Percentiles rank a stretch among this genome's conserved stretches.
Evolutionary conservation across 345 rosid genomes (phyloP).

Genomic region (Anastatica hierochuntica): DNA sequence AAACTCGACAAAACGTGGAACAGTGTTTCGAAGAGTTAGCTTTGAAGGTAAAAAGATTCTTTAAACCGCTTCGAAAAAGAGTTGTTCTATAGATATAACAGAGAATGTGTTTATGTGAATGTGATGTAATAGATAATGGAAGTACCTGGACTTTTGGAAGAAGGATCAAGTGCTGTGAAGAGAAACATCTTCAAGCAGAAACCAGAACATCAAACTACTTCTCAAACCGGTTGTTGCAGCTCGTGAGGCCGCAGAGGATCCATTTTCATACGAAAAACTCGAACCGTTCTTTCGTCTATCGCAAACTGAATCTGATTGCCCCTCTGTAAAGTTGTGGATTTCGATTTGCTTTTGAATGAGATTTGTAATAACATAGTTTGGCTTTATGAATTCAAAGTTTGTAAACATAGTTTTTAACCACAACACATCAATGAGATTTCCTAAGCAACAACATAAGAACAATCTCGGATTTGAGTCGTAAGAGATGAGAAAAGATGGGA

Average conservation of each 20-base stretch:
- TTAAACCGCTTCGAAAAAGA: not conserved
- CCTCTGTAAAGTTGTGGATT: constrained; percentile 23
- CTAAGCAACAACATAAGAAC: constrained; percentile 21
- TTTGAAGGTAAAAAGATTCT: constrained; percentile 48
- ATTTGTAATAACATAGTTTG: constrained; percentile 7
- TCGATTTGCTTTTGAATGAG: constrained; percentile 16
- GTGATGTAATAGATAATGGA: constrained; percentile 65
- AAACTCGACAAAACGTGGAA: constrained; percentile 75
- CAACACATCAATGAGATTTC: constrained; percentile 25
- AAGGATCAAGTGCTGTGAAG: constrained; percentile 69
- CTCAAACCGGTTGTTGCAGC: constrained; percentile 43
- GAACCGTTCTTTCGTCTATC: not conserved
- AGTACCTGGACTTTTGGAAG: constrained; percentile 83
- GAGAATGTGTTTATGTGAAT: not conserved
- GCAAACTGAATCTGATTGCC: no score
- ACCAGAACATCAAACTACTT: constrained; percentile 38
- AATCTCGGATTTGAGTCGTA: constrained; percentile 24
- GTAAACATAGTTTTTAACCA: constrained; percentile 16
- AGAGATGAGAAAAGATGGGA: constrained; percentile 22
- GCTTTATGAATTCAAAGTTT: not conserved
- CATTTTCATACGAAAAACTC: no score
- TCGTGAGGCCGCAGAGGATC: no score
- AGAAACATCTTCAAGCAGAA: constrained; percentile 65
- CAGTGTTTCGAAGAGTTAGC: constrained; percentile 88
- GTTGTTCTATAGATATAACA: not conserved